Evolutionary conservation across 257 asterid genomes (phyloP).

Genomic region (Jacaranda mimosifolia): DNA sequence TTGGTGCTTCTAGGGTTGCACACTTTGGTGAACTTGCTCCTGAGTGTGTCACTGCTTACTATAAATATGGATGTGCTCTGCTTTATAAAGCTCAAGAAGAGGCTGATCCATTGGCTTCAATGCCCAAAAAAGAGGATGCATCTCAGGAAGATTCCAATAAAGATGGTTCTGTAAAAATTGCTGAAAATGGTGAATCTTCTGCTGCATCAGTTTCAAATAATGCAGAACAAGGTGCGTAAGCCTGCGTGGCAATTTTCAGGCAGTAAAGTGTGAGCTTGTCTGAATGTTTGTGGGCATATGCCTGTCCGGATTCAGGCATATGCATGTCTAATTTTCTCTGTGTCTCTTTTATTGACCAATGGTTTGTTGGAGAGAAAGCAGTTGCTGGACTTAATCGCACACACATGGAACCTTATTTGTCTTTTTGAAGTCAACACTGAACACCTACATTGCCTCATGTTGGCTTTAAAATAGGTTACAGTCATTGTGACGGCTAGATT

Average conservation of each 20-base stretch:
- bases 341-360: neutral
- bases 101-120: slow-evolving; percentile 85
- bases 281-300: neutral
- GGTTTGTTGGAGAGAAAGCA: neutral
- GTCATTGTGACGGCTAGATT: slow-evolving; percentile 1
- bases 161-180: slow-evolving; percentile 62
- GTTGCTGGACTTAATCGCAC: neutral
- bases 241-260: neutral
- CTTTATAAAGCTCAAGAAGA: slow-evolving; percentile 91
- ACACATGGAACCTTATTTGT: neutral
- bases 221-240: slow-evolving; percentile 48
- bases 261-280: neutral
- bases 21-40: slow-evolving; percentile 93
- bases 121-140: slow-evolving; percentile 75
- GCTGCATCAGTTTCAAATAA: slow-evolving; percentile 58
- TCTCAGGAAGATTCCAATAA: slow-evolving; percentile 60
- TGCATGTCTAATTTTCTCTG: slow-evolving; percentile 5
- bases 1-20: slow-evolving; percentile 59
- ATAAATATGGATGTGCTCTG: slow-evolving; percentile 65
- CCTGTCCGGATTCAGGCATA: slow-evolving; percentile 5
- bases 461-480: neutral
- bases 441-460: neutral
- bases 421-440: neutral
- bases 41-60: slow-evolving; percentile 82
- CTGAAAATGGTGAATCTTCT: slow-evolving; percentile 66